Percentiles rank a stretch among this genome's conserved stretches.
Evolutionary conservation across 2,329 filamentous ascomycete genomes (phyloP).

Genomic region (Fusarium pseudocircinatum): DNA sequence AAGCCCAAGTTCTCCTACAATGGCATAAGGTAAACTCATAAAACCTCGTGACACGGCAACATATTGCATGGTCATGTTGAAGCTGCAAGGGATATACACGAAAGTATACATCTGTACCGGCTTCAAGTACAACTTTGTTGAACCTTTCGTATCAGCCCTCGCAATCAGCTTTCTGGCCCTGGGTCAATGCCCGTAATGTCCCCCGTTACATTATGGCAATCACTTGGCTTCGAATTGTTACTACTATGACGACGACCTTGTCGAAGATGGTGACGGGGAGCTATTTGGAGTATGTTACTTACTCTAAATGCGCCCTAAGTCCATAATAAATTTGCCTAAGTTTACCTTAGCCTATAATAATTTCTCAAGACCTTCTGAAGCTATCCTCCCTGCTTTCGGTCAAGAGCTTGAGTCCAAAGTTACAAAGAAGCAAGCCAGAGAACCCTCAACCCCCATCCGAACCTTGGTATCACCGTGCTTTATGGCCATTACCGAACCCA

Average conservation of each 20-base stretch:
- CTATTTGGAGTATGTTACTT: too few species aligned
- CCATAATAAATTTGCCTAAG: not conserved
- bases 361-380: not conserved
- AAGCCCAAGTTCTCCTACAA: not conserved
- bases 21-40: not conserved
- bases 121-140: fast-evolving
- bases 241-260: slow-evolving; percentile 50
- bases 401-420: too few species aligned
- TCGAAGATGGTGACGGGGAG: slow-evolving; percentile 12
- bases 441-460: fast-evolving
- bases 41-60: not conserved
- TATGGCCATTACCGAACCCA: fast-evolving
- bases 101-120: not conserved
- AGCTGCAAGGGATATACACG: fast-evolving
- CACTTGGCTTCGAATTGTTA: not conserved
- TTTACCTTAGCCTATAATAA: too few species aligned
- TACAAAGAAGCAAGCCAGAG: not conserved
- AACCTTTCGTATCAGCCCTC: fast-evolving
- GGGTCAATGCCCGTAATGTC: not conserved
- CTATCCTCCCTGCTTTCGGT: not conserved
- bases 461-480: too few species aligned
- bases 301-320: too few species aligned
- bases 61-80: not conserved
- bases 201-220: too few species aligned
- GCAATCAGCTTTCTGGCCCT: not conserved